Evolutionary conservation across 2,329 filamentous ascomycete species (phyloP).

Genomic region (Calycina marina): DNA sequence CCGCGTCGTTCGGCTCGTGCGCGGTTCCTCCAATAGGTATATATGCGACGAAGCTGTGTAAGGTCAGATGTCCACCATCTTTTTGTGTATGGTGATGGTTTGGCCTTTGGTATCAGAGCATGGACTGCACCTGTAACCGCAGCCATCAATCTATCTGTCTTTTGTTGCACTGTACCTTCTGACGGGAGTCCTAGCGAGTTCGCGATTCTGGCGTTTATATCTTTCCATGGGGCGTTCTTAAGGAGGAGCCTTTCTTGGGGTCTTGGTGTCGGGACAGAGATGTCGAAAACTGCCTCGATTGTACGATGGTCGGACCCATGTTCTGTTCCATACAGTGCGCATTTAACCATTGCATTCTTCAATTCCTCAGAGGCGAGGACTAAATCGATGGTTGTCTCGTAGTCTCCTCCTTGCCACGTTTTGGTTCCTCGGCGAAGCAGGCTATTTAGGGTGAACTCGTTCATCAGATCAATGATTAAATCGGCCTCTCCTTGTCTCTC

Average conservation of each 20-base stretch:
- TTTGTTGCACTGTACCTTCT: slow-evolving; percentile 5
- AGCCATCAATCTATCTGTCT: slow-evolving; percentile 8
- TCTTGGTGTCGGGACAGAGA: not conserved
- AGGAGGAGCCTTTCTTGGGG: slow-evolving; percentile 10
- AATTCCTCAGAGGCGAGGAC: slow-evolving; percentile 15
- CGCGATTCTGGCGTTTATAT: slow-evolving; percentile 6
- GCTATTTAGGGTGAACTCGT: slow-evolving; percentile 16
- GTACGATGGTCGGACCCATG: slow-evolving; percentile 21
- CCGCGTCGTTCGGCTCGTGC: slow-evolving; percentile 12
- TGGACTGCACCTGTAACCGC: slow-evolving; percentile 7
- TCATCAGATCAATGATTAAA: slow-evolving; percentile 24
- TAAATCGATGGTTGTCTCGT: slow-evolving; percentile 17
- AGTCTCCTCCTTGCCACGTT: slow-evolving; percentile 17
- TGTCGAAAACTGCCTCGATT: slow-evolving; percentile 22
- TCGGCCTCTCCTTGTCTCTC: slow-evolving; percentile 24
- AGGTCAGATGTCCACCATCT: slow-evolving; percentile 20
- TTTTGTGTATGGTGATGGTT: slow-evolving; percentile 18
- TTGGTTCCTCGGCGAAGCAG: slow-evolving; percentile 24
- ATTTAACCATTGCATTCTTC: slow-evolving; percentile 8
- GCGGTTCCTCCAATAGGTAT: slow-evolving; percentile 19
- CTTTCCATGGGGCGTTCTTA: slow-evolving; percentile 20
- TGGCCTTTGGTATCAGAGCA: slow-evolving; percentile 13
- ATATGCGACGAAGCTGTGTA: slow-evolving; percentile 16
- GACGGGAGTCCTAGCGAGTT: not conserved
- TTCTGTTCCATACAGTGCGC: slow-evolving; percentile 9